Base-by-base conservation (phyloP, 306 rosid genomes). In the Canavalia ensiformis region DNA sequence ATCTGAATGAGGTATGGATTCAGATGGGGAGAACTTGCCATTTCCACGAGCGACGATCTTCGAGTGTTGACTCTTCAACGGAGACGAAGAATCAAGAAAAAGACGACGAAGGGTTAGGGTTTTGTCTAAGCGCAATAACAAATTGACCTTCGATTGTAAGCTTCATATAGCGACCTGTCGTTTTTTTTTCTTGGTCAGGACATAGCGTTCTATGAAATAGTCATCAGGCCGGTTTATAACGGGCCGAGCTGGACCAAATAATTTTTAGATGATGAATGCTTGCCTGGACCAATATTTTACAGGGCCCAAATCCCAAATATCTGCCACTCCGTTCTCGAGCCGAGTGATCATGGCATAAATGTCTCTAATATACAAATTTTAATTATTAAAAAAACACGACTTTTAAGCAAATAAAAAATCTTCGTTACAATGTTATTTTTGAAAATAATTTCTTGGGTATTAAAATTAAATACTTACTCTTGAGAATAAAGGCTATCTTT, bases 1-100 rank as follows among this genome's bases (percentile, higher is more conserved):
- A 73, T 51, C 7, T 0, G 45, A 30, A 39, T 5, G 54, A 45
- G 2, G n/a, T 29, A 63, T 35, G 30, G 71, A 75, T 5, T 28
- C 2, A 12, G 59, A 50, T 7, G 49, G 66, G 64, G 69, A 73
- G 69, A 73, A 83, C 80, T 74, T 65, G 71, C 97, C 97, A 93
- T 91, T 58, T n/a, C 25, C 50, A 31, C 56, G 13, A 37, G 70
- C 51, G 41, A 51, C 35, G 76, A 78, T 31, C 52, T n/a, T 49
- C n/a, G 56, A 63, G 69, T 30, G 60, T 39, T 56, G 58, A 46
- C 42, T 50, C 6, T 49, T 1, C 74, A 76, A 69, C 13, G 55
- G 58, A 56, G 57, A 81, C 5, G 68, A 13, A 56, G 75, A 78
- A 78, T 35, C 35, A 31, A 9, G 25, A 4, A 73, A 1, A 35